Percentiles rank a stretch among this genome's conserved stretches.
Evolutionary conservation across 495 filamentous ascomycete genomes (phyloP).

Genomic region (Cercophora newfieldiana): DNA sequence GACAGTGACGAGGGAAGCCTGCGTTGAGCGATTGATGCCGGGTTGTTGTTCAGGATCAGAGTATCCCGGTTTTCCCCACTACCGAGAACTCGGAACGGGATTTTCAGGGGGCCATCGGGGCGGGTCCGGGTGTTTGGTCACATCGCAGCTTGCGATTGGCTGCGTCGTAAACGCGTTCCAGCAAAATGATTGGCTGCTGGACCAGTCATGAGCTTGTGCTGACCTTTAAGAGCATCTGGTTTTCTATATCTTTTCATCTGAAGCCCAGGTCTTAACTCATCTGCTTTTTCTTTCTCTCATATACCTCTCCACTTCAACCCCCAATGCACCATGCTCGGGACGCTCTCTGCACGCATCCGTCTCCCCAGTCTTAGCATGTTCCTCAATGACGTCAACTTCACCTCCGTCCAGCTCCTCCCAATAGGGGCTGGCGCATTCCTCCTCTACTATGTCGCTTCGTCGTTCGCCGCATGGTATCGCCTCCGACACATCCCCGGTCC

Average conservation of each 20-base stretch:
- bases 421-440: neutral
- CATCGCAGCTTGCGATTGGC: conserved; percentile 6
- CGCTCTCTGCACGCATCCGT: neutral
- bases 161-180: conserved; percentile 9
- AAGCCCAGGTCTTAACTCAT: too few relatives aligned
- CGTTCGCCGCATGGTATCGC: conserved; percentile 22
- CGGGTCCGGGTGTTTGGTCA: neutral
- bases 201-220: neutral
- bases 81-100: neutral
- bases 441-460: conserved; percentile 19
- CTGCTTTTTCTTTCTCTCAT: neutral
- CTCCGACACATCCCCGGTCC: conserved; percentile 32
- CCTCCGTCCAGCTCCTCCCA: neutral
- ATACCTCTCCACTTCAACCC: neutral
- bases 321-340: neutral
- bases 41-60: neutral
- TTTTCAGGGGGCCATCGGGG: neutral
- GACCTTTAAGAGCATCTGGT: too few relatives aligned
- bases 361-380: conserved; percentile 46
- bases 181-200: conserved; percentile 2
- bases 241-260: too few relatives aligned
- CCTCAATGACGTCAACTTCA: conserved; percentile 4
- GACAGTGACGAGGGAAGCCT: neutral
- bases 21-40: too few relatives aligned
- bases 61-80: neutral